These are phyloP conservation scores for Zygosaccharomyces bailii DNA, from an alignment of 805 yeast genomes.

Conservation along the genomic window DNA sequence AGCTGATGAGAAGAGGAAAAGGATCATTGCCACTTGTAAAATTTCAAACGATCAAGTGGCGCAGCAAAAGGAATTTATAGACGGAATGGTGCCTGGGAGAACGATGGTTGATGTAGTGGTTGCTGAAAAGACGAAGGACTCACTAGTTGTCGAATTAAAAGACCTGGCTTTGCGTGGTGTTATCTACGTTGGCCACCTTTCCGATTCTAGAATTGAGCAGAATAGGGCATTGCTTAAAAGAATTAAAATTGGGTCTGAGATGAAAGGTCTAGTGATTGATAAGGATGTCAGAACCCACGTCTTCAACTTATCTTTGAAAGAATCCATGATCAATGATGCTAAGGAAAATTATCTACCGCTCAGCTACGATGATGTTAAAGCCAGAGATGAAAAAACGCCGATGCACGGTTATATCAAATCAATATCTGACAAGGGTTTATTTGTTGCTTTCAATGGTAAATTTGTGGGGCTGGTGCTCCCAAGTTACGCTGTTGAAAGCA, in stretches of 20 bases:
- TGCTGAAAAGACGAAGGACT: slow-evolving; percentile 72
- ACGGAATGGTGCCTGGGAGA: slow-evolving; percentile 55
- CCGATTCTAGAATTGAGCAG: slow-evolving; percentile 73
- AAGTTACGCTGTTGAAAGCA: slow-evolving; percentile 58
- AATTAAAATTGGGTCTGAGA: slow-evolving; percentile 54
- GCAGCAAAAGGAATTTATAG: slow-evolving; percentile 47
- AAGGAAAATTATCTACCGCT: slow-evolving; percentile 52
- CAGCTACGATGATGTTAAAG: slow-evolving; percentile 52
- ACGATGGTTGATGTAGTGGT: slow-evolving; percentile 57
- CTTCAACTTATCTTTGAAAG: slow-evolving; percentile 60
- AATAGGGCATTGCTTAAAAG: slow-evolving; percentile 63
- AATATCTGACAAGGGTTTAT: slow-evolving; percentile 75
- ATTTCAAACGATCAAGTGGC: slow-evolving; percentile 50
- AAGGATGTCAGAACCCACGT: slow-evolving; percentile 60
- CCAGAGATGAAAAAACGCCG: slow-evolving; percentile 40
- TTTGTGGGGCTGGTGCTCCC: slow-evolving; percentile 82
- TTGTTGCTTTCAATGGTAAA: slow-evolving; percentile 74
- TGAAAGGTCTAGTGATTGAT: slow-evolving; percentile 63
- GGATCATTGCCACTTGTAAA: slow-evolving; percentile 71
- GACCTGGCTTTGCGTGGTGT: slow-evolving; percentile 60
- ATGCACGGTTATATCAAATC: slow-evolving; percentile 76
- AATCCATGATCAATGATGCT: slow-evolving; percentile 64
- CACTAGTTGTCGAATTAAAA: slow-evolving; percentile 59
- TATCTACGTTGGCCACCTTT: slow-evolving; percentile 66
- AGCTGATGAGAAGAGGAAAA: slow-evolving; percentile 50